A percentile compares a stretch with the other conserved stretches of the same genome.
phyloP scores from a whole-genome alignment of 2,329 filamentous ascomycete genomes.

The Fusarium floridanum region DNA sequence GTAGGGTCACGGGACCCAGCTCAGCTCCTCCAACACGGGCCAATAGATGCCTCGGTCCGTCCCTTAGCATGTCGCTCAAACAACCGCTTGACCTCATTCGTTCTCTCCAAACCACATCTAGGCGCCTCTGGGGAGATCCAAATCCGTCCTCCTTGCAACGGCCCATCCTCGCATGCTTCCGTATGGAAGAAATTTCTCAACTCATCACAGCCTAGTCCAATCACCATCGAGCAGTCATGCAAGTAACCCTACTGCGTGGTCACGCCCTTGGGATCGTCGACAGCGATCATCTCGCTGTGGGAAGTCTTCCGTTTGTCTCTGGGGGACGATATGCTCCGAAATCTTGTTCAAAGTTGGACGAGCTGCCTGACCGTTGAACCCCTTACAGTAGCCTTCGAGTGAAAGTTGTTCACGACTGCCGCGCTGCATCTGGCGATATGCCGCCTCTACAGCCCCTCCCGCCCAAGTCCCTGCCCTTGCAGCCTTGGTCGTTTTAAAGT shows the following conservation, averaged over 20 bases:
- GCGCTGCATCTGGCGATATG: background rate
- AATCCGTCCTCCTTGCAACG: conserved; percentile 5
- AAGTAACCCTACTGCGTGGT: background rate
- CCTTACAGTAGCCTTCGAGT: background rate
- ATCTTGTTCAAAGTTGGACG: background rate
- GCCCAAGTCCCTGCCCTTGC: conserved; percentile 1
- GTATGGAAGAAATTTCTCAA: background rate
- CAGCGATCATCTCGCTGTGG: background rate
- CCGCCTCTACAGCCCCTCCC: background rate
- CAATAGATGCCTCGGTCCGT: conserved; percentile 31
- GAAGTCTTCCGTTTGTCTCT: background rate
- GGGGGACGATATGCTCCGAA: background rate
- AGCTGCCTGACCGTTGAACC: background rate
- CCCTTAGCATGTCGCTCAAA: conserved; percentile 23
- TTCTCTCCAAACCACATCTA: background rate
- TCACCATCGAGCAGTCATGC: background rate
- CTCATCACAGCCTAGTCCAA: background rate
- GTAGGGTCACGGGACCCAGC: conserved; percentile 18
- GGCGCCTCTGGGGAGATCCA: conserved; percentile 1
- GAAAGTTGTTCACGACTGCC: background rate
- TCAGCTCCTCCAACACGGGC: background rate
- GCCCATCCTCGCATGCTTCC: background rate
- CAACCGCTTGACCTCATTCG: background rate
- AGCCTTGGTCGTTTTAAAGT: conserved; percentile 35
- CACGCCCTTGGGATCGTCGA: background rate